These are phyloP conservation scores for Zarea fungicola DNA, from an alignment of 2,329 filamentous ascomycete genomes.

Conservation along the genomic window DNA sequence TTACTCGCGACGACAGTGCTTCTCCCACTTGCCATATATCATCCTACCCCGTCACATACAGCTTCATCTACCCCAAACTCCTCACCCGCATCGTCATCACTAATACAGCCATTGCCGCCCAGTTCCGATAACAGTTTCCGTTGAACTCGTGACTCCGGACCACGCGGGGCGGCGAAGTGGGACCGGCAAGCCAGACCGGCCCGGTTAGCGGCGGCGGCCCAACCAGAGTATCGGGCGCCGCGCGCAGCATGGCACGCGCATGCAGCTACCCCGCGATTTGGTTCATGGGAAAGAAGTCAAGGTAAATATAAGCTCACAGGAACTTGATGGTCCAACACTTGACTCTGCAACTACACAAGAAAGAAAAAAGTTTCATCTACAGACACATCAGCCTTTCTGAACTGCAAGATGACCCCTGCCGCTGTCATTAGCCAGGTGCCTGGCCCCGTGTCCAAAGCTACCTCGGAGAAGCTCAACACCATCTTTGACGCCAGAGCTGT, in stretches of 20 bases:
- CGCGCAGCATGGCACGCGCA: neutral
- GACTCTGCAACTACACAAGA: neutral
- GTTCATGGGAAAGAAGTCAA: neutral
- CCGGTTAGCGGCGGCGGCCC: neutral
- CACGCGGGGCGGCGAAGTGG: conserved; percentile 5
- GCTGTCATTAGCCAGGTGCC: conserved; percentile 27
- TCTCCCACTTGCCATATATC: too few relatives aligned
- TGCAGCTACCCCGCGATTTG: neutral
- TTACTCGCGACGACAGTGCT: too few relatives aligned
- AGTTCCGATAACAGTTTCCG: too few relatives aligned
- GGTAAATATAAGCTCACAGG: neutral
- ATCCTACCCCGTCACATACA: too few relatives aligned
- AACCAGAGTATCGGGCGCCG: neutral
- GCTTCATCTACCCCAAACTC: too few relatives aligned
- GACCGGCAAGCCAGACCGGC: conserved; percentile 7
- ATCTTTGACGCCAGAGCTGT: conserved; percentile 49
- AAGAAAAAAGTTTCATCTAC: too few relatives aligned
- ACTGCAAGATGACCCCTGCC: conserved; percentile 20
- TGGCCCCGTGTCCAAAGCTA: conserved; percentile 35
- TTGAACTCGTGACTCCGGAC: too few relatives aligned
- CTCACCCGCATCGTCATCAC: too few relatives aligned
- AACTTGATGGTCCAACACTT: too few relatives aligned
- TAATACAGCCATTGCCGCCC: too few relatives aligned
- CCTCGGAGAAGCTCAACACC: conserved; percentile 37
- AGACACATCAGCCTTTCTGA: too few relatives aligned